phyloP scores from a whole-genome alignment of 371 early-diverging fungal species.

The Mucor piriformis region DNA sequence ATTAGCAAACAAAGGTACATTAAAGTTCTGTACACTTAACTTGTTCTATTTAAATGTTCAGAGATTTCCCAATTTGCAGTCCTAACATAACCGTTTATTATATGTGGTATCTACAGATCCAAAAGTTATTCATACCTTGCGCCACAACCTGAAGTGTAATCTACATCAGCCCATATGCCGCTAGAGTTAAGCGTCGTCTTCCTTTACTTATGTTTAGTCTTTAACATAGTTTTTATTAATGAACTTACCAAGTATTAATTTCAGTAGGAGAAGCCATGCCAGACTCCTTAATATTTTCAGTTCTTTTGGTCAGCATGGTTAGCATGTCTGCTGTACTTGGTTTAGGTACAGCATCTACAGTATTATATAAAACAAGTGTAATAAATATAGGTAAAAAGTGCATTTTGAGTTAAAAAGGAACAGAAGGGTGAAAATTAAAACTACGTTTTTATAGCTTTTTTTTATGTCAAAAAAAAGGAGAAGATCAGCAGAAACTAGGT shows the following conservation, averaged over 20 bases:
- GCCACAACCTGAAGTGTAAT: constrained; percentile 23
- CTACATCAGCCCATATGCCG: constrained; percentile 27
- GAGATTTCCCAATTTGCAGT: constrained; percentile 32
- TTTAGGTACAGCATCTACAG: not conserved
- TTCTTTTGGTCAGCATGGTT: not conserved
- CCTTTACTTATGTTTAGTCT: too few species aligned
- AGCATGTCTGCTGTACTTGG: not conserved
- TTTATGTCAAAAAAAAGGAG: too few species aligned
- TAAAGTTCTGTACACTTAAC: constrained; percentile 7
- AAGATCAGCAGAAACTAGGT: too few species aligned
- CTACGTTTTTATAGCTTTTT: not conserved
- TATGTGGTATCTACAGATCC: not conserved
- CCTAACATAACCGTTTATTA: constrained; percentile 6
- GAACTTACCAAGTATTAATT: not conserved
- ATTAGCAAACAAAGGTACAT: not conserved
- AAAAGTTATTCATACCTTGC: constrained; percentile 12
- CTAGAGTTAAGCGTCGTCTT: not conserved
- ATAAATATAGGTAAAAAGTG: not conserved
- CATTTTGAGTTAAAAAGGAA: too few species aligned
- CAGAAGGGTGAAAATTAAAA: not conserved
- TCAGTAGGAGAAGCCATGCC: not conserved
- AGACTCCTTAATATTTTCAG: not conserved
- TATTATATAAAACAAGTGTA: not conserved
- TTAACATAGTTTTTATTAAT: not conserved
- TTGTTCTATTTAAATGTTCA: constrained; percentile 25